These are phyloP conservation scores for Leishmania tarentolae DNA, from an alignment of 208 protist genomes.

Conservation along the genomic window DNA sequence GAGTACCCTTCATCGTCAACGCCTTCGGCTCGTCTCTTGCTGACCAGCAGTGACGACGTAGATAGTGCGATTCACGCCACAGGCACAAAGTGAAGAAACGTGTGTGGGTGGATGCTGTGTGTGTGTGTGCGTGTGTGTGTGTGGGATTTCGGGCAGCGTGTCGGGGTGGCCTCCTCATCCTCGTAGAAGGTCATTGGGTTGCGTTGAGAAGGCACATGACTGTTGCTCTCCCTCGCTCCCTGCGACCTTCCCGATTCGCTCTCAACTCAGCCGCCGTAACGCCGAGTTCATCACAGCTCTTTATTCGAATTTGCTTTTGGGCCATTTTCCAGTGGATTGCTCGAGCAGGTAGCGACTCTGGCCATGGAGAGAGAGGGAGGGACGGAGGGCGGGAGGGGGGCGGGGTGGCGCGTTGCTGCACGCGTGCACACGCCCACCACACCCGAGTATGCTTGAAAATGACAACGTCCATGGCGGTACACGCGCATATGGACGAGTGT, in stretches of 20 bases:
- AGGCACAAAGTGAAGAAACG: neutral
- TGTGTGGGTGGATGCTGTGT: neutral
- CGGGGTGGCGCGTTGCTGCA: neutral
- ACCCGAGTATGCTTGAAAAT: neutral
- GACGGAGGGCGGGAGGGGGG: too few relatives aligned
- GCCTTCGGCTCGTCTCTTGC: conserved; percentile 6
- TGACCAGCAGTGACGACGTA: neutral
- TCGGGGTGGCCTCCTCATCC: neutral
- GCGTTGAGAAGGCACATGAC: neutral
- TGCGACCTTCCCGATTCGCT: neutral
- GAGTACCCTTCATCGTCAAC: conserved; percentile 56
- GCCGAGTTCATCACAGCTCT: neutral
- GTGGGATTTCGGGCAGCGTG: neutral
- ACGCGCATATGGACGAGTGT: neutral
- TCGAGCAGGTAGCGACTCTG: neutral
- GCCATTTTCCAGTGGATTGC: neutral
- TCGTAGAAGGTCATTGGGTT: neutral
- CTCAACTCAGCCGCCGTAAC: neutral
- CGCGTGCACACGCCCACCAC: neutral
- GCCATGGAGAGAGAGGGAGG: too few relatives aligned
- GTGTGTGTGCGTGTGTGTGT: neutral
- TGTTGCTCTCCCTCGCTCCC: neutral
- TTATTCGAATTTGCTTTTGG: neutral
- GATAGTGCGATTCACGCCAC: neutral
- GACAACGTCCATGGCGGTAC: neutral